Conservation (phyloP, 2,329 filamentous ascomycete species). For the Alternaria angustiovoidea region DNA sequence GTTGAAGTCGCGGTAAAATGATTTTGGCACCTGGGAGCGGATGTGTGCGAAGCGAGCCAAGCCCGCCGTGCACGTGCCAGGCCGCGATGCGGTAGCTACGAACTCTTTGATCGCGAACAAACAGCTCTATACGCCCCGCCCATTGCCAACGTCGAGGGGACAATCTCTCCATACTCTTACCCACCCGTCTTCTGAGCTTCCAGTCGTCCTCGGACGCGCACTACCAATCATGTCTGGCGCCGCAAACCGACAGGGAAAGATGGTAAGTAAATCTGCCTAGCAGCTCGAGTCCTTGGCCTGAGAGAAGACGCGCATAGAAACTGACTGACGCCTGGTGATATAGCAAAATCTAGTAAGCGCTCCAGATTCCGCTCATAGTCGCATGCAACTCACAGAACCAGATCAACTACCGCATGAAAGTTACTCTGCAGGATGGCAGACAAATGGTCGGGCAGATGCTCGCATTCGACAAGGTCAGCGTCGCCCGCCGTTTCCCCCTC, state of each 20-base stretch:
- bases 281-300: conserved; percentile 46
- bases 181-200: conserved; percentile 10
- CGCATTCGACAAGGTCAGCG: conserved; percentile 89
- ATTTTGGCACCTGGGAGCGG: neutral
- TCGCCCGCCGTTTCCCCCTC: neutral
- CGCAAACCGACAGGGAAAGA: conserved; percentile 95
- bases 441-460: conserved; percentile 99
- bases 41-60: conserved; percentile 6
- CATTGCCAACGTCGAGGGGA: conserved; percentile 27
- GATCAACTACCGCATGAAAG: conserved; percentile 99
- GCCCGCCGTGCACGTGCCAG: conserved; percentile 16
- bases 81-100: conserved; percentile 8
- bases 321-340: conserved; percentile 53
- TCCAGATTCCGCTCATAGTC: conserved; percentile 23
- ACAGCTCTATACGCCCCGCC: conserved; percentile 39
- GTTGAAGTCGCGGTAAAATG: conserved; percentile 24
- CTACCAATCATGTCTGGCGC: conserved; percentile 53
- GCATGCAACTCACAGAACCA: conserved; percentile 53
- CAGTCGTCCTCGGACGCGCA: conserved; percentile 57
- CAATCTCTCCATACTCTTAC: conserved; percentile 10
- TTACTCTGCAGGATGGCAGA: conserved; percentile 92
- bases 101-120: conserved; percentile 24
- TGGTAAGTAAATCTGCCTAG: conserved; percentile 73
- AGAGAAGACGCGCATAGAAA: conserved; percentile 56
- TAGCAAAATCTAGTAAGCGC: conserved; percentile 71